Evolutionary conservation across 73 alveolate genomes (phyloP).

Genomic region (Paramecium bursaria): DNA sequence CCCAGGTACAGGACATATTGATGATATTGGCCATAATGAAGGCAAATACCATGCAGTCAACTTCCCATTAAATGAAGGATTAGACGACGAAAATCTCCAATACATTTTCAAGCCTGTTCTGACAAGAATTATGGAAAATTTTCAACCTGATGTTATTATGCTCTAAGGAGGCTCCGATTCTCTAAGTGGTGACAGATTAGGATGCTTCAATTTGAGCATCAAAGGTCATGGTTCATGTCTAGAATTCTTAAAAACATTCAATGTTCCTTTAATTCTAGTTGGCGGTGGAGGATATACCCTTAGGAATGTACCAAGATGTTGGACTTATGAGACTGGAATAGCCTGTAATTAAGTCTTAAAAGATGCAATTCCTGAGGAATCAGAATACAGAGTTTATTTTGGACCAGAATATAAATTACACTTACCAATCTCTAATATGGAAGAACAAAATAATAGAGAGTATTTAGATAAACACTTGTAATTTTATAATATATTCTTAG

Average conservation of each 20-base stretch:
- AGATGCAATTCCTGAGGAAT: slow-evolving; percentile 90
- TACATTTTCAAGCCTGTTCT: slow-evolving; percentile 90
- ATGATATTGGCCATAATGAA: slow-evolving; percentile 94
- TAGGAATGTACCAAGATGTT: slow-evolving; percentile 97
- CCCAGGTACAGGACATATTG: slow-evolving; percentile 98
- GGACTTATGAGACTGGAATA: slow-evolving; percentile 97
- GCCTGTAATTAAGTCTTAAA: slow-evolving; percentile 83
- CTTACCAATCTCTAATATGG: slow-evolving; percentile 97
- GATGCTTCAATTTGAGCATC: slow-evolving; percentile 94
- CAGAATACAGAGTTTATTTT: slow-evolving; percentile 84
- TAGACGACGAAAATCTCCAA: slow-evolving; percentile 92
- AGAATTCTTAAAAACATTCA: slow-evolving; percentile 82
- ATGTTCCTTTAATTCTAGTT: slow-evolving; percentile 93
- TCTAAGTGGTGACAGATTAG: slow-evolving; percentile 97
- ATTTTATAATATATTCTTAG: neutral
- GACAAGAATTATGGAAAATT: slow-evolving; percentile 82
- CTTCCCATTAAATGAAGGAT: slow-evolving; percentile 97
- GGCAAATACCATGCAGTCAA: slow-evolving; percentile 97
- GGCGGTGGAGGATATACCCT: slow-evolving; percentile 99
- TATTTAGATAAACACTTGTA: slow-evolving; percentile 67
- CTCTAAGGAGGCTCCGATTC: slow-evolving; percentile 82
- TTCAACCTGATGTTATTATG: slow-evolving; percentile 81
- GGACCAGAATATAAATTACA: slow-evolving; percentile 95
- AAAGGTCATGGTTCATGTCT: slow-evolving; percentile 96
- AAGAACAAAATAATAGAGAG: slow-evolving; percentile 90